These are phyloP conservation scores for Penicillium sclerotiorum DNA, from an alignment of 2,329 filamentous ascomycete species.

Conservation along the genomic window DNA sequence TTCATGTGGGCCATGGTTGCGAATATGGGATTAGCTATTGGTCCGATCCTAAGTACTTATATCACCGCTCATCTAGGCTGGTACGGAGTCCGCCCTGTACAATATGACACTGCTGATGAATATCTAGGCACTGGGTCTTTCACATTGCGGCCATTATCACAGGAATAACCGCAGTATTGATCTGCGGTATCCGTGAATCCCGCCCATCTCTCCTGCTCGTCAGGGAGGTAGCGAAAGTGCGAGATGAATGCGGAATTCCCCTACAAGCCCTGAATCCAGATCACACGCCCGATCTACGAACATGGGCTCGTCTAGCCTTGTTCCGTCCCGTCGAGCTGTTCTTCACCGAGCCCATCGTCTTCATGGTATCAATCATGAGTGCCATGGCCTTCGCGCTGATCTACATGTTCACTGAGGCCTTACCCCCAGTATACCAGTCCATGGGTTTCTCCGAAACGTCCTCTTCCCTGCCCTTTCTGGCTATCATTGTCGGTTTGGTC, in stretches of 20 bases:
- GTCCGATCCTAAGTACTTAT: slow-evolving; percentile 47
- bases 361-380: slow-evolving; percentile 45
- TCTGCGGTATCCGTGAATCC: slow-evolving; percentile 45
- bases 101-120: not conserved
- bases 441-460: slow-evolving; percentile 36
- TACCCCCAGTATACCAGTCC: slow-evolving; percentile 43
- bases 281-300: slow-evolving; percentile 36
- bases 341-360: slow-evolving; percentile 51
- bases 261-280: slow-evolving; percentile 42
- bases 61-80: slow-evolving; percentile 40
- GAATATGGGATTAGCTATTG: slow-evolving; percentile 45
- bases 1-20: slow-evolving; percentile 46
- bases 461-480: slow-evolving; percentile 43
- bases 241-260: slow-evolving; percentile 26
- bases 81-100: slow-evolving; percentile 24
- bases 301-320: slow-evolving; percentile 41
- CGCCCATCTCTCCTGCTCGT: slow-evolving; percentile 47
- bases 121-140: slow-evolving; percentile 48
- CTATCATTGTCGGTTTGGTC: slow-evolving; percentile 42
- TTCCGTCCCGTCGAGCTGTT: slow-evolving; percentile 45
- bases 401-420: slow-evolving; percentile 53
- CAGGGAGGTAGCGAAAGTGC: slow-evolving; percentile 31
- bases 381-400: slow-evolving; percentile 47
- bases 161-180: slow-evolving; percentile 32
- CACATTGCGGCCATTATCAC: slow-evolving; percentile 44